Base-by-base conservation (phyloP, 1,284 basidiomycete genomes). In the Limonomyces culmigenus region DNA sequence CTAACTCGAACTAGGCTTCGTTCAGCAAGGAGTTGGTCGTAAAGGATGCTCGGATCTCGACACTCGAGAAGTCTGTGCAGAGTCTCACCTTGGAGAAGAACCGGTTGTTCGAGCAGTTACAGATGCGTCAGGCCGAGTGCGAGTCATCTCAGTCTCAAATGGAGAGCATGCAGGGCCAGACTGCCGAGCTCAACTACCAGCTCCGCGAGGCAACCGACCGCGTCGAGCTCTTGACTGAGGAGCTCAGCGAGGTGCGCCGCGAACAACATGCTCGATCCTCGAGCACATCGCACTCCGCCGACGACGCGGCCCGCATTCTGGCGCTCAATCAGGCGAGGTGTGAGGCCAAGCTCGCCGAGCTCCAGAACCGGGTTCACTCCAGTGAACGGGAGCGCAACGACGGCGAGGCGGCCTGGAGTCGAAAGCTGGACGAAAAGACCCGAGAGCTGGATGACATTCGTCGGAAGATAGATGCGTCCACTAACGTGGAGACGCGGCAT, bases 151-250 rank as follows among this genome's bases (percentile, higher is more conserved):
- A 79, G 41, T 70, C 69, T 3, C 73, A 80, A 41, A 62, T 77
- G 1, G 85, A 87, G 46, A 67, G 66, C 0, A 55, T 88, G 20
- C 72, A 83, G 45, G 73, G 74, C 35, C 76, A 81, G 46, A 78
- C 74, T 31, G 74, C 74, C 6, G 91, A 96, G 50, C 61, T 86
- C 23, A 74, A 87, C 45, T 91, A 81, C 50, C 86, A 91, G 49
- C 58, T 92, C 2, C 73, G 78, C 19, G 88, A 93, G 51, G 56
- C 74, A 3, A 65, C 67, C 25, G 87, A 89, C 35, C 74, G 77
- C 11, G 55, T 74, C 27, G 59, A 67, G 6, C 55, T 87, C 4
- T 60, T 88, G 12, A 70, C 67, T 33, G 86, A 87, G 35, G 80
- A 86, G 45, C 54, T 80, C n/a, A 51, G 56, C 3, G 83, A 85